Evolutionary conservation across 2,329 filamentous ascomycete species (phyloP).

Genomic region (Chrysosporium keratinophilum): DNA sequence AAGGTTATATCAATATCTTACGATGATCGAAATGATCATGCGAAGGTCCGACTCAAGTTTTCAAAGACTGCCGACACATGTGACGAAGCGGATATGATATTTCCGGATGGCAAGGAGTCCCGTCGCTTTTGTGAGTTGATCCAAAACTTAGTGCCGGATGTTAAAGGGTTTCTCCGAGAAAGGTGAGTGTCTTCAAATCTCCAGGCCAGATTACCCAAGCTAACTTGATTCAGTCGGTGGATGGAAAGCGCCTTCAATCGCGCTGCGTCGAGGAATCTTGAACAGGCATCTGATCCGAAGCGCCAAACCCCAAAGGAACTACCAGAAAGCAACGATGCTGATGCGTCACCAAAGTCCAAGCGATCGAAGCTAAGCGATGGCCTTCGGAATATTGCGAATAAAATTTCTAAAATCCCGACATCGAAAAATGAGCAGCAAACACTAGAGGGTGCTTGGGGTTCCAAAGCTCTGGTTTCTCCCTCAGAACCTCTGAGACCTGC

Average conservation of each 20-base stretch:
- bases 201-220: neutral
- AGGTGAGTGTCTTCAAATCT: slow-evolving; percentile 3
- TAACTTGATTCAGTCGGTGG: slow-evolving; percentile 22
- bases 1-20: slow-evolving; percentile 19
- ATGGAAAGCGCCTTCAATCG: slow-evolving; percentile 22
- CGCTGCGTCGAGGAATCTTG: neutral
- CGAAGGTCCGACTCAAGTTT: slow-evolving; percentile 25
- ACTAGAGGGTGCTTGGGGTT: neutral
- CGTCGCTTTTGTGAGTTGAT: slow-evolving; percentile 7
- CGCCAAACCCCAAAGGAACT: slow-evolving; percentile 22
- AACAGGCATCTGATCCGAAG: slow-evolving; percentile 15
- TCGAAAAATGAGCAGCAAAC: neutral
- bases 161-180: neutral
- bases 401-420: neutral
- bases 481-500: slow-evolving; percentile 3
- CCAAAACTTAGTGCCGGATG: neutral
- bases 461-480: neutral
- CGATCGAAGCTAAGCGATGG: slow-evolving; percentile 14
- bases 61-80: slow-evolving; percentile 13
- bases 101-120: slow-evolving; percentile 3
- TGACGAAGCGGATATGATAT: slow-evolving; percentile 8
- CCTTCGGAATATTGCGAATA: slow-evolving; percentile 6
- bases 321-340: neutral
- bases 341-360: slow-evolving; percentile 10
- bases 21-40: slow-evolving; percentile 18